These are phyloP conservation scores for Sanghuangporus sanghuang DNA, from an alignment of 1,284 basidiomycete species.

Conservation along the genomic window DNA sequence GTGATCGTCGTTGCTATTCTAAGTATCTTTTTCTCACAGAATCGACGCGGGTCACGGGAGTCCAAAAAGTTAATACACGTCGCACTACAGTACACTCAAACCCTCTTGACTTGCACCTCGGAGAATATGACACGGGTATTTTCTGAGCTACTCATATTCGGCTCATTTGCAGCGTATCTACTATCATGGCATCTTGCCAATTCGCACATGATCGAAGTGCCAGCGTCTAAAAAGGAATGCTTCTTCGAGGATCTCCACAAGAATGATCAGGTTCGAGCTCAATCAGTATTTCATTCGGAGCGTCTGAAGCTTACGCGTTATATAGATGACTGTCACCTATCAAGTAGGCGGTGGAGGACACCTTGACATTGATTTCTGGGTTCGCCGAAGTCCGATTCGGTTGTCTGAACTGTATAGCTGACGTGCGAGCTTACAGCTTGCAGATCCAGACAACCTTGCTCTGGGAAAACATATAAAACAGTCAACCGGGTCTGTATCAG, in stretches of 20 bases:
- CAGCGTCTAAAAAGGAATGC: slow-evolving; percentile 86
- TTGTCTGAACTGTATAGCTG: neutral
- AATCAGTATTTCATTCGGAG: neutral
- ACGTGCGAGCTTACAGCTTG: slow-evolving; percentile 45
- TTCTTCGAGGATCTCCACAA: slow-evolving; percentile 97
- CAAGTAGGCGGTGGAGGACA: slow-evolving; percentile 97
- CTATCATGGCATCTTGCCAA: slow-evolving; percentile 35
- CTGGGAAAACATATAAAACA: slow-evolving; percentile 81
- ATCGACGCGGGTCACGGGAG: neutral
- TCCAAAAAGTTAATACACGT: neutral
- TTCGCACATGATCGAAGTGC: slow-evolving; percentile 67
- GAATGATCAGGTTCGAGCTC: slow-evolving; percentile 78
- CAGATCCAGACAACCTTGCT: slow-evolving; percentile 65
- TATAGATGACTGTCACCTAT: slow-evolving; percentile 97
- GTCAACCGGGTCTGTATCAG: slow-evolving; percentile 85
- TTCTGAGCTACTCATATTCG: slow-evolving; percentile 21
- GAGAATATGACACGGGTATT: slow-evolving; percentile 23
- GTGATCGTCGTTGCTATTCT: neutral
- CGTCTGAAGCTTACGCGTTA: slow-evolving; percentile 1
- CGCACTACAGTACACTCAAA: neutral
- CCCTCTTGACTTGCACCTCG: neutral
- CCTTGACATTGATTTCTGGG: slow-evolving; percentile 95
- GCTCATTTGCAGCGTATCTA: slow-evolving; percentile 39
- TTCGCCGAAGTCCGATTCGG: slow-evolving; percentile 33
- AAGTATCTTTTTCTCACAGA: neutral